These are phyloP conservation scores for Blastocystis sp. DNA, from an alignment of 352 stramenopile species.

Conservation along the genomic window DNA sequence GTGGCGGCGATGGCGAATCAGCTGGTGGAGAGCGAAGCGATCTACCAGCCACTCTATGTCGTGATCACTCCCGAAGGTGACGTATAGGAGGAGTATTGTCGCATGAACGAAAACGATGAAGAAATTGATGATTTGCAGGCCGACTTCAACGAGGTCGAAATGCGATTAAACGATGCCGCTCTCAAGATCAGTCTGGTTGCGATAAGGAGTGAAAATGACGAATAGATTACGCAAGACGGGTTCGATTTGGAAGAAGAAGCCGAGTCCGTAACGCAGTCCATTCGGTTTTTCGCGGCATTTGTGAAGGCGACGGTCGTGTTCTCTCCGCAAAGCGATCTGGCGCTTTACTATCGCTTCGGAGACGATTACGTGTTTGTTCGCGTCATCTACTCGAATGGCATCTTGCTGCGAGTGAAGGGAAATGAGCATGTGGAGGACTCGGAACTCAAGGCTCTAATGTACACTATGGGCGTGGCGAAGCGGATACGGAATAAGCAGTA, in stretches of 20 bases:
- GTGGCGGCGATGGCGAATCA: background rate
- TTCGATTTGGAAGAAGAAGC: background rate
- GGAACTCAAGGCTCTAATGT: background rate
- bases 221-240: background rate
- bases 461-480: background rate
- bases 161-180: background rate
- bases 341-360: background rate
- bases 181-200: background rate
- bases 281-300: background rate
- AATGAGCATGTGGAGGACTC: background rate
- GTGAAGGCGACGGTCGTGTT: background rate
- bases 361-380: conserved; percentile 18
- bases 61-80: background rate
- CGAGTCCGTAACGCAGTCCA: background rate
- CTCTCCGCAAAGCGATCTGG: background rate
- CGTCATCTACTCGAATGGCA: conserved; percentile 6
- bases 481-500: background rate
- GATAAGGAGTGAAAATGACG: background rate
- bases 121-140: background rate
- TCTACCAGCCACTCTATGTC: background rate
- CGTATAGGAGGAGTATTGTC: background rate
- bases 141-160: background rate
- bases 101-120: background rate
- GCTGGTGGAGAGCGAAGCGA: background rate
- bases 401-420: background rate